A percentile compares a stretch with the other conserved stretches of the same genome.
These are phyloP conservation scores for Metarhizium brunneum DNA, from an alignment of 2,329 filamentous ascomycete genomes.

Conservation along the genomic window DNA sequence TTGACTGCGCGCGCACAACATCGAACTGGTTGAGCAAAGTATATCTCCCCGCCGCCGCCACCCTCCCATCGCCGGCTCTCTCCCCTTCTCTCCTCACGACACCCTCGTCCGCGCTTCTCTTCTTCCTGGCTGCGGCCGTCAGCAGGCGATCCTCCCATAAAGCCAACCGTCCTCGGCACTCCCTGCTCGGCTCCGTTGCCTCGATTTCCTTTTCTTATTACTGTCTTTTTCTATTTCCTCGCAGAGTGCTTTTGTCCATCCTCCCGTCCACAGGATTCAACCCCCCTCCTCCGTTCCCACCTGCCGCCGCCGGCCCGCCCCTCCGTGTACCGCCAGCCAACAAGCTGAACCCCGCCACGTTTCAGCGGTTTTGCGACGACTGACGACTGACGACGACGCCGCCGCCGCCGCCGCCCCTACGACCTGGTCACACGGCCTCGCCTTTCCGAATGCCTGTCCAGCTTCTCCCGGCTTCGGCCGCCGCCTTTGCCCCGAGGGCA, in stretches of 20 bases:
- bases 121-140: conserved; percentile 46
- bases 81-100: conserved; percentile 44
- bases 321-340: not conserved
- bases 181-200: conserved; percentile 43
- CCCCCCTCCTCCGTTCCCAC: not conserved
- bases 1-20: too few relatives aligned
- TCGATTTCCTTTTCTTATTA: conserved; percentile 33
- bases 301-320: conserved; percentile 1
- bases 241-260: conserved; percentile 2
- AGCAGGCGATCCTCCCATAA: conserved; percentile 40
- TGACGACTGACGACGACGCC: too few relatives aligned
- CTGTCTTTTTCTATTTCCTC: conserved; percentile 26
- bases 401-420: not conserved
- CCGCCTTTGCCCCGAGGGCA: conserved; percentile 84
- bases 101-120: conserved; percentile 48
- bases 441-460: conserved; percentile 67
- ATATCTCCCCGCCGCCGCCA: conserved; percentile 25
- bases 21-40: not conserved
- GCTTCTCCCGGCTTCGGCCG: conserved; percentile 88
- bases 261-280: not conserved
- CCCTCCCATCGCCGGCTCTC: conserved; percentile 32
- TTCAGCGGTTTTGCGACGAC: not conserved
- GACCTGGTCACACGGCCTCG: not conserved
- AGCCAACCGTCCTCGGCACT: conserved; percentile 15
- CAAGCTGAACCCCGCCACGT: not conserved